Conservation (phyloP, 2,329 filamentous ascomycete species). For the Mycosphaerella arachidis region DNA sequence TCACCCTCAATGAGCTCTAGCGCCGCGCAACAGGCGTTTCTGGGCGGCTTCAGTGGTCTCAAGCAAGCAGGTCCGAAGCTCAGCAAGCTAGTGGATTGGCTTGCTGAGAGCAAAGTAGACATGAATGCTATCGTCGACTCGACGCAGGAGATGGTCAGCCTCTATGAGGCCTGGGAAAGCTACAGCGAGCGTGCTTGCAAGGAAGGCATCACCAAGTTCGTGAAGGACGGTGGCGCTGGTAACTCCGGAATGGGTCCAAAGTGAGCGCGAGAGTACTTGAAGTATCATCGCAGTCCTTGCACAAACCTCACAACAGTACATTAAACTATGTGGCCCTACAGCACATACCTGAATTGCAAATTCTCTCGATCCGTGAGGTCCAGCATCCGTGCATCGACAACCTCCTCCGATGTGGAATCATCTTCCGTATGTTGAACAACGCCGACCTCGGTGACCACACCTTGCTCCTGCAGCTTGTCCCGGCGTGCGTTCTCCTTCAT, state of each 20-base stretch:
- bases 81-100: slow-evolving; percentile 64
- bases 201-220: slow-evolving; percentile 58
- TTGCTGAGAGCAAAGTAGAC: slow-evolving; percentile 80
- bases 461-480: slow-evolving; percentile 25
- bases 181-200: slow-evolving; percentile 63
- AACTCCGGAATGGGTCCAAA: slow-evolving; percentile 9
- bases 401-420: slow-evolving; percentile 16
- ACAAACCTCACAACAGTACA: no score
- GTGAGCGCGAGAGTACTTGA: not conserved
- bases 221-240: slow-evolving; percentile 47
- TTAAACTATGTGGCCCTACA: not conserved
- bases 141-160: slow-evolving; percentile 83
- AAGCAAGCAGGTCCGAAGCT: slow-evolving; percentile 36
- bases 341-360: slow-evolving; percentile 15
- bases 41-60: slow-evolving; percentile 28
- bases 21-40: slow-evolving; percentile 35
- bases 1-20: slow-evolving; percentile 19
- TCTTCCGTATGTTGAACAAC: slow-evolving; percentile 15
- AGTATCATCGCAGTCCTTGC: not conserved
- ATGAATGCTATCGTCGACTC: slow-evolving; percentile 82
- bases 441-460: slow-evolving; percentile 12
- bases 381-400: slow-evolving; percentile 23
- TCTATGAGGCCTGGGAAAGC: slow-evolving; percentile 72
- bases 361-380: slow-evolving; percentile 27
- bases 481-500: slow-evolving; percentile 39